phyloP scores from a whole-genome alignment of 805 yeast genomes.

The Kluyveromyces aestuarii region DNA sequence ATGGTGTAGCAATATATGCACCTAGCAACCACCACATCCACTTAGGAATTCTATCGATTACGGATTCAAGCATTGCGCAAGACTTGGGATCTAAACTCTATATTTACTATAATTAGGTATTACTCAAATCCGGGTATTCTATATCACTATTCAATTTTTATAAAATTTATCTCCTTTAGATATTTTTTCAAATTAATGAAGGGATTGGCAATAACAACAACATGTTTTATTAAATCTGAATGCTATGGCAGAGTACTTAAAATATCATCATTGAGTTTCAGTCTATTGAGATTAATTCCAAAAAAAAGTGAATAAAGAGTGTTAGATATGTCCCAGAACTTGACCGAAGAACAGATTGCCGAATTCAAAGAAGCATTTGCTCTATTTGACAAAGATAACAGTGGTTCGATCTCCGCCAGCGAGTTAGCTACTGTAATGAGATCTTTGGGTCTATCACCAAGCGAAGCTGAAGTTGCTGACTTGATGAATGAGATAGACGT shows the following conservation, averaged over 20 bases:
- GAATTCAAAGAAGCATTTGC: slow-evolving; percentile 98
- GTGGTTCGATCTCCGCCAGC: slow-evolving; percentile 91
- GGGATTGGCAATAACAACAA: too few relatives aligned
- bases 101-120: too few relatives aligned
- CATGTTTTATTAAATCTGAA: too few relatives aligned
- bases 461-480: slow-evolving; percentile 92
- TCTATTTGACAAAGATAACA: slow-evolving; percentile 91
- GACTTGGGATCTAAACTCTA: background rate
- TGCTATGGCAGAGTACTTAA: too few relatives aligned
- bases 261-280: too few relatives aligned
- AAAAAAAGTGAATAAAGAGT: background rate
- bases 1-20: slow-evolving; percentile 36
- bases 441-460: slow-evolving; percentile 95
- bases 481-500: slow-evolving; percentile 96
- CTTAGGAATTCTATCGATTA: background rate
- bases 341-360: slow-evolving; percentile 92
- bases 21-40: slow-evolving; percentile 28
- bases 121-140: background rate
- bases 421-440: slow-evolving; percentile 98
- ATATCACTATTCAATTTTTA: background rate
- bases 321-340: slow-evolving; percentile 36
- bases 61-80: background rate
- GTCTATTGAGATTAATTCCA: too few relatives aligned
- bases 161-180: background rate
- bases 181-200: background rate